These are phyloP conservation scores for Neonectria sp. DNA, from an alignment of 2,329 filamentous ascomycete species.

Conservation along the genomic window DNA sequence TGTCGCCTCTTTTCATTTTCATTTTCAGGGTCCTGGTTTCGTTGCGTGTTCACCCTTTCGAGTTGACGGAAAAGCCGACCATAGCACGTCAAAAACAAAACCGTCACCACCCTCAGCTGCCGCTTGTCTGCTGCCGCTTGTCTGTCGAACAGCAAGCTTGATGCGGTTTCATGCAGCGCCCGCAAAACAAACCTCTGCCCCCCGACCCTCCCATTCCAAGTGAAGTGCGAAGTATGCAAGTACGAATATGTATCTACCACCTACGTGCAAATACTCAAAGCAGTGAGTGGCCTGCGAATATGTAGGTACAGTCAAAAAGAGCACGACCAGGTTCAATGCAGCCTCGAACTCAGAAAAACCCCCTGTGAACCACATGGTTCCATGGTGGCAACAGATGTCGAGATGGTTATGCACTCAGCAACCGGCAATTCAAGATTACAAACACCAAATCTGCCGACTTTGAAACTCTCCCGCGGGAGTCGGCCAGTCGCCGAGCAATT, in stretches of 20 bases:
- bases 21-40: background rate
- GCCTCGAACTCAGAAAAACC: background rate
- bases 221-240: background rate
- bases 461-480: background rate
- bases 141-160: background rate
- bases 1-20: constrained; percentile 15
- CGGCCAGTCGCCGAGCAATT: background rate
- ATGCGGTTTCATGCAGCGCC: constrained; percentile 5
- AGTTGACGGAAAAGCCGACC: background rate
- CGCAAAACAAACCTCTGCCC: background rate
- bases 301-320: background rate
- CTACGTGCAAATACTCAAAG: background rate
- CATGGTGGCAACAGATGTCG: background rate
- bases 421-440: background rate
- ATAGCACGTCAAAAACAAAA: background rate
- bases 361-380: background rate
- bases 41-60: background rate
- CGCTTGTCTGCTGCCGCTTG: background rate
- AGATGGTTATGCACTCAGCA: background rate
- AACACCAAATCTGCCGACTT: background rate
- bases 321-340: background rate
- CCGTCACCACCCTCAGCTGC: background rate
- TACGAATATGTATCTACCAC: background rate
- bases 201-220: background rate
- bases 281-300: too few species aligned